Conservation (phyloP, 2,329 filamentous ascomycete species). For the Pestalotiopsis sp. region DNA sequence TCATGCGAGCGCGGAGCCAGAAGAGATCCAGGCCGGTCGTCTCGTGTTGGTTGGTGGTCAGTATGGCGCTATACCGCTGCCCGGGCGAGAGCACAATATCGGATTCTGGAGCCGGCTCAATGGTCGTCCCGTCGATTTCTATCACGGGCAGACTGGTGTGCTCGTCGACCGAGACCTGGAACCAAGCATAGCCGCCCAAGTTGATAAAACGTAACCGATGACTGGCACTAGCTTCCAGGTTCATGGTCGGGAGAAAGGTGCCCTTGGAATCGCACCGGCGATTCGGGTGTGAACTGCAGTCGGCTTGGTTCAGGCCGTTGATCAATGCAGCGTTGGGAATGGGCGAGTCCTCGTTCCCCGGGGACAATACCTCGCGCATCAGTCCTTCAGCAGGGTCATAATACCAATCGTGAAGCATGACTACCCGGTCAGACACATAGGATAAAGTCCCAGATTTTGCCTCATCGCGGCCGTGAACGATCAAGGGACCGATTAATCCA, state of each 20-base stretch:
- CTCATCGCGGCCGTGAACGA: conserved; percentile 62
- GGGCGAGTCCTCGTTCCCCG: conserved; percentile 44
- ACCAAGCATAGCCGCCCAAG: conserved; percentile 71
- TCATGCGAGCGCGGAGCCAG: conserved; percentile 67
- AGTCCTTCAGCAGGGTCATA: conserved; percentile 53
- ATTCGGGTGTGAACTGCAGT: conserved; percentile 39
- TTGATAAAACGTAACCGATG: conserved; percentile 73
- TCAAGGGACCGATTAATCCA: conserved; percentile 66
- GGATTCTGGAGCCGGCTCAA: conserved; percentile 60
- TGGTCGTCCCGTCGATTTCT: conserved; percentile 71
- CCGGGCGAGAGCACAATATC: conserved; percentile 70
- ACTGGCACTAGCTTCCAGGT: conserved; percentile 54
- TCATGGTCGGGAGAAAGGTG: conserved; percentile 41
- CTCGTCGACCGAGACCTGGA: conserved; percentile 72
- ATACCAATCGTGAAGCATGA: conserved; percentile 74
- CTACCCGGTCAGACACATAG: conserved; percentile 60
- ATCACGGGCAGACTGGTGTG: conserved; percentile 59
- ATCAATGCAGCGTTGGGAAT: conserved; percentile 49
- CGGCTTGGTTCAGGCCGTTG: conserved; percentile 44
- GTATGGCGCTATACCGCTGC: conserved; percentile 70
- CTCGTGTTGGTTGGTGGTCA: conserved; percentile 61
- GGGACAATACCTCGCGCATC: conserved; percentile 39
- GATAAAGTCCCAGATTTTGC: conserved; percentile 51
- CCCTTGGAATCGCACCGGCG: conserved; percentile 48
- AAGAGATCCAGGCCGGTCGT: conserved; percentile 47